phyloP scores from a whole-genome alignment of 345 rosid genomes.

The Pugionium cornutum region DNA sequence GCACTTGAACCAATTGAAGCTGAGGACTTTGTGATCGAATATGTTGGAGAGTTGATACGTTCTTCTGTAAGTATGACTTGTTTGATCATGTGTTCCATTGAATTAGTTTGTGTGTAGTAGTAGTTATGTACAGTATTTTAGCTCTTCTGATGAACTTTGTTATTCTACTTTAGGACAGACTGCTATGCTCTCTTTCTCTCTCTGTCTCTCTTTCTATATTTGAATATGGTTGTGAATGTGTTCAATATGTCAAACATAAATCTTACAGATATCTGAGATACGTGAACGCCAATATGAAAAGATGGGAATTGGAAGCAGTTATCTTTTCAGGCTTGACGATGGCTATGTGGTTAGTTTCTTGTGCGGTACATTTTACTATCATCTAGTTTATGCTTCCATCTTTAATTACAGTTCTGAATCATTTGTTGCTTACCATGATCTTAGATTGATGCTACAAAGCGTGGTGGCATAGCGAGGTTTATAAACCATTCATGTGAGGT shows the following conservation, averaged over 20 bases:
- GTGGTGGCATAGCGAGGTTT: constrained; percentile 98
- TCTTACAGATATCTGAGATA: constrained; percentile 87
- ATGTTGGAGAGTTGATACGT: constrained; percentile 97
- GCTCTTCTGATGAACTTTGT: neutral
- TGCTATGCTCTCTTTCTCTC: neutral
- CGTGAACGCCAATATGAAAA: constrained; percentile 92
- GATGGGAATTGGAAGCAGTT: constrained; percentile 99
- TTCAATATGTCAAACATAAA: neutral
- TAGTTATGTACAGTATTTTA: too few species aligned
- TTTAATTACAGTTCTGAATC: constrained; percentile 5
- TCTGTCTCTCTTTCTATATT: neutral
- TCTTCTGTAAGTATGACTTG: constrained; percentile 60
- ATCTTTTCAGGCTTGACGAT: constrained; percentile 97
- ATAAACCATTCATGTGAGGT: constrained; percentile 99
- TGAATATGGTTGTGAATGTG: constrained; percentile 20
- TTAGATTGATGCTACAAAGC: constrained; percentile 97
- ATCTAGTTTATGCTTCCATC: constrained; percentile 1
- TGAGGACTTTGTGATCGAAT: constrained; percentile 97
- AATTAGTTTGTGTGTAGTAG: neutral
- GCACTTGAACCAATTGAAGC: constrained; percentile 94
- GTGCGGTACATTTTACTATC: neutral
- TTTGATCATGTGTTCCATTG: constrained; percentile 7
- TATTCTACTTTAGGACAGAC: constrained; percentile 3
- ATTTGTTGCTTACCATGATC: constrained; percentile 12
- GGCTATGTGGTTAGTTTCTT: constrained; percentile 84